Evolutionary conservation across 225 moss, liverwort and hornwort species (phyloP), one percentile per base, ranked within the genome.

Genomic region (Sphagnum tenellum): DNA sequence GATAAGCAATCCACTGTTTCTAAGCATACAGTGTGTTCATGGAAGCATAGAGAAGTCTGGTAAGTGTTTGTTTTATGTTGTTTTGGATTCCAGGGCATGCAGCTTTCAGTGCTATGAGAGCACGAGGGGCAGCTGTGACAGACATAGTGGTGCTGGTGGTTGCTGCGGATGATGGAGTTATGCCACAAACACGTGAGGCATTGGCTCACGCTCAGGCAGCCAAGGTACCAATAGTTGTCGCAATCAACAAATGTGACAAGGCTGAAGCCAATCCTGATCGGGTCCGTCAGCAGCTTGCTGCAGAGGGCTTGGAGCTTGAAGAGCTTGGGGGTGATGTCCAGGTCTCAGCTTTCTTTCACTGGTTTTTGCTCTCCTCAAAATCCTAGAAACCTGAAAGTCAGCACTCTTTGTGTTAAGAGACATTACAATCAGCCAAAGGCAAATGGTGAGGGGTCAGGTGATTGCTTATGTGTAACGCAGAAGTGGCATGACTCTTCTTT

Each of bases 121-220:
- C 92, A 67, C 89, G 95, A 65, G 95, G 95, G 53, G 89, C 92
- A 29, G 86, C 95, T 29, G 92, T 95, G 62, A 95, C 94, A 47
- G 94, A 95, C 66, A 95, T 95, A 29, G 86, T 95, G 68, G 92
- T 95, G 58, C 75, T 95, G 58, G 95, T 95, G 4, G 95, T 95
- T 62, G 95, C 95, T 71, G 95, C 95, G 54, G 92, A 92, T 78
- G 95, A 92, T 75, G 95, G 95, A 52, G 84, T 95, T 13, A 95
- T 92, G 95, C 92, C 89, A 64, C 95, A 92, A 82, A 95, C 95
- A 51, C 81, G 77, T 11, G 94, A 95, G 72, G 91, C 81, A 8
- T 74, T 89, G 82, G 77, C 82, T 60, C 89, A 89, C 66, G 94
- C 94, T 45, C 75, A 82, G 55, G 78, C 74, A 59, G 91, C 88